Evolutionary conservation across 2,329 filamentous ascomycete species (phyloP).

Genomic region (Exophiala viscosa): DNA sequence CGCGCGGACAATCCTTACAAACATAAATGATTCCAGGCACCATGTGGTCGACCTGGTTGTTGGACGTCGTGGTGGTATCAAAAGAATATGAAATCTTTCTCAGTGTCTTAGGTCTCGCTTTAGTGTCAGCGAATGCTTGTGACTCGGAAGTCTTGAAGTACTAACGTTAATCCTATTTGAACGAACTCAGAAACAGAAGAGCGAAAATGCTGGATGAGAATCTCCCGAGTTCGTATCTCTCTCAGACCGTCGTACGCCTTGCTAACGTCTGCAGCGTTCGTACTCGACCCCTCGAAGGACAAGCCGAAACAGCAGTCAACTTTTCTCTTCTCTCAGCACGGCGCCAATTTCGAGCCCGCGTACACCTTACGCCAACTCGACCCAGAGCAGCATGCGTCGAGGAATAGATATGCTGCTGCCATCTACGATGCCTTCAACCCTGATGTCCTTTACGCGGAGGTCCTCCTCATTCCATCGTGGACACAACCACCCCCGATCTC

Average conservation of each 20-base stretch:
- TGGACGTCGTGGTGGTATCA: too few species aligned
- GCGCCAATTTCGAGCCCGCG: conserved; percentile 72
- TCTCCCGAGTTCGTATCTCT: conserved; percentile 61
- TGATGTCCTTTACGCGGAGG: conserved; percentile 81
- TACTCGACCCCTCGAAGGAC: conserved; percentile 53
- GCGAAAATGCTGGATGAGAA: conserved; percentile 81
- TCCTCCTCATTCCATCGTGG: conserved; percentile 80
- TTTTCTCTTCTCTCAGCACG: conserved; percentile 60
- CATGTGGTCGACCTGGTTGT: too few species aligned
- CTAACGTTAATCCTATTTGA: background rate
- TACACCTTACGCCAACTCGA: conserved; percentile 78
- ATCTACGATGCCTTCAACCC: conserved; percentile 77
- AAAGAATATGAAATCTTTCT: too few species aligned
- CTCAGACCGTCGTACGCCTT: background rate
- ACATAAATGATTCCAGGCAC: too few species aligned
- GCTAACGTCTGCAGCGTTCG: conserved; percentile 49
- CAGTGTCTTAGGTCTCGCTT: too few species aligned
- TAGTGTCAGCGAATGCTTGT: too few species aligned
- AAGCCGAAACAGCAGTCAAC: conserved; percentile 38
- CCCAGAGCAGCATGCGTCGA: conserved; percentile 64
- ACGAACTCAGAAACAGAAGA: background rate
- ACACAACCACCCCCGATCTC: conserved; percentile 75
- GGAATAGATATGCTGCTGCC: conserved; percentile 81
- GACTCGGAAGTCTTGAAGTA: too few species aligned
- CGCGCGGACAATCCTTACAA: too few species aligned